A percentile compares a stretch with the other conserved stretches of the same genome.
phyloP scores from a whole-genome alignment of 177 flowering plant genomes.

The Tripterygium wilfordii region DNA sequence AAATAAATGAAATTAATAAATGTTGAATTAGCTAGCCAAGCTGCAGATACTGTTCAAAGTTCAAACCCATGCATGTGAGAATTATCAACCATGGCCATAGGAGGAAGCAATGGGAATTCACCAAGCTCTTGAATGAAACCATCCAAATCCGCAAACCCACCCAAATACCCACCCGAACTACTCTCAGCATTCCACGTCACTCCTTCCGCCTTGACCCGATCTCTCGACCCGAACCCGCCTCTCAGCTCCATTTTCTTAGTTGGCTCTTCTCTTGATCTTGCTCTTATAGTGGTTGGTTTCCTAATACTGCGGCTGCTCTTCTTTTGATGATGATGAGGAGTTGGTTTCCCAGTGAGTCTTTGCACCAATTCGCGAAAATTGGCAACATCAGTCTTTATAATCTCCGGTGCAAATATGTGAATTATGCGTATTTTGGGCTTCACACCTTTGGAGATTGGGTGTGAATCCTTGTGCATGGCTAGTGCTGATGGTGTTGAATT shows the following conservation, averaged over 20 bases:
- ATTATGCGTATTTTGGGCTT: conserved; percentile 80
- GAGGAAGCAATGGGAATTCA: conserved; percentile 41
- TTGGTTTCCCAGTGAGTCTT: conserved; percentile 82
- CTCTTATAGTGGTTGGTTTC: conserved; percentile 8
- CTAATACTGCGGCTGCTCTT: not conserved
- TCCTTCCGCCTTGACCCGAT: conserved; percentile 34
- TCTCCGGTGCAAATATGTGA: conserved; percentile 90
- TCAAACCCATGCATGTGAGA: conserved; percentile 45
- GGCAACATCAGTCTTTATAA: conserved; percentile 85
- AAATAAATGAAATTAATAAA: not conserved
- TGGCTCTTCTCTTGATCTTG: not conserved
- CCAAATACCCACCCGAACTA: conserved; percentile 41
- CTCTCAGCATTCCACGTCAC: conserved; percentile 41
- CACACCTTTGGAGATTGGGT: conserved; percentile 49
- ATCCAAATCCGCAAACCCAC: conserved; percentile 57
- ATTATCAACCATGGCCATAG: conserved; percentile 23
- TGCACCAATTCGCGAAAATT: conserved; percentile 89
- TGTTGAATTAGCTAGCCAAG: conserved; percentile 16
- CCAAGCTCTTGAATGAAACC: conserved; percentile 58
- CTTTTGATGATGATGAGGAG: conserved; percentile 4
- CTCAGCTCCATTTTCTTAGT: conserved; percentile 5
- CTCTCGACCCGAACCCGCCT: conserved; percentile 12
- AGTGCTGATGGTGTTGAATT: conserved; percentile 19
- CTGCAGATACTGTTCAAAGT: no score
- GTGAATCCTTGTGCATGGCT: conserved; percentile 54